These are phyloP conservation scores for Penicillium sp. DNA, from an alignment of 2,329 filamentous ascomycete genomes.

Conservation along the genomic window DNA sequence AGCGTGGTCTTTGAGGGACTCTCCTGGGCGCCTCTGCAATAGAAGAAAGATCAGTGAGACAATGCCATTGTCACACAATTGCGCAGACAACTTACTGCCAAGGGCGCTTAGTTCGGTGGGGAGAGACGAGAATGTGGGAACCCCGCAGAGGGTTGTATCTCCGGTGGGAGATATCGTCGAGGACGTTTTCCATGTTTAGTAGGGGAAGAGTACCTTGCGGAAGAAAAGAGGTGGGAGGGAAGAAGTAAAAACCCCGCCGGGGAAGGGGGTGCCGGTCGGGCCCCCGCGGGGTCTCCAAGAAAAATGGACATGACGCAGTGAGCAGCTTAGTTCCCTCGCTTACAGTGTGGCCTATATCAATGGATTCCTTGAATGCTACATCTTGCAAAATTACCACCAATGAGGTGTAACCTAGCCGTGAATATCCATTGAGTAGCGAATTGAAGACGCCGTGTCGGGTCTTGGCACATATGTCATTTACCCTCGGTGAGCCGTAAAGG, in stretches of 20 bases:
- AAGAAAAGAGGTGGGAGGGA: constrained; percentile 1
- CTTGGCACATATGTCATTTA: constrained; percentile 9
- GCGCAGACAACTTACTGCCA: constrained; percentile 73
- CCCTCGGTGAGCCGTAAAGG: constrained; percentile 22
- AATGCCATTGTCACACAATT: not conserved
- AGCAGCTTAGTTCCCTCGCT: not conserved
- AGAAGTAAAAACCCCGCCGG: constrained; percentile 3
- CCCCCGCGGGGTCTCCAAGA: constrained; percentile 24
- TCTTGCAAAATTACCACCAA: not conserved
- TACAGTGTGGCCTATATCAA: not conserved
- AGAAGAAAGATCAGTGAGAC: not conserved
- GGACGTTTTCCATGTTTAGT: constrained; percentile 65
- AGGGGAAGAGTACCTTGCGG: constrained; percentile 12
- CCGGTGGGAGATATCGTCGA: constrained; percentile 95
- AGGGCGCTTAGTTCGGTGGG: constrained; percentile 91
- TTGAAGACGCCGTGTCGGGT: not conserved
- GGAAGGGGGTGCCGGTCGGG: constrained; percentile 2
- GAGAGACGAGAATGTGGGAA: constrained; percentile 90
- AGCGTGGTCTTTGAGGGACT: constrained; percentile 64
- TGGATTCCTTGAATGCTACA: not conserved
- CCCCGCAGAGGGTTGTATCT: constrained; percentile 89
- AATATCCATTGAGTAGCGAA: not conserved
- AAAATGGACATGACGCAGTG: not conserved
- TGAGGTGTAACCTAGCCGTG: not conserved
- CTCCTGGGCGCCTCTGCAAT: constrained; percentile 71